Percentiles rank a stretch among this genome's conserved stretches.
phyloP scores from a whole-genome alignment of 2,329 filamentous ascomycete species.

The Septoria petroselini region DNA sequence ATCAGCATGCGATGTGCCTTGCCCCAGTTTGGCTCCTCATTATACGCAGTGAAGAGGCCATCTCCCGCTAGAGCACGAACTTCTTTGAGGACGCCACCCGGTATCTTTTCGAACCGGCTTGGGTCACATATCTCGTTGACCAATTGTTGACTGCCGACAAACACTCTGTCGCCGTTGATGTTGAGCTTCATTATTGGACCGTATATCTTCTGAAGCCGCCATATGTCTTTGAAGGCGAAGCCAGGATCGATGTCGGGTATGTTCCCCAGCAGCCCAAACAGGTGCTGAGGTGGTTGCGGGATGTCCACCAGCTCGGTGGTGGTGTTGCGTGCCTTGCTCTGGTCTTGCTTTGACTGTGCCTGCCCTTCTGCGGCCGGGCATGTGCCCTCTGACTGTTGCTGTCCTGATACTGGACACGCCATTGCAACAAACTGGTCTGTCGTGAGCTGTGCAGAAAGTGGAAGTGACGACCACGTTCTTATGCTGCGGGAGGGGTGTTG shows the following conservation, averaged over 20 bases:
- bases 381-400: no score
- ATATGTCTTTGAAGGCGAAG: constrained; percentile 16
- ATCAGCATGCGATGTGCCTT: constrained; percentile 45
- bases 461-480: no score
- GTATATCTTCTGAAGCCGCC: constrained; percentile 24
- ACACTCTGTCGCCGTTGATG: constrained; percentile 17
- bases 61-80: constrained; percentile 55
- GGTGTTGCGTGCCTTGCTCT: no score
- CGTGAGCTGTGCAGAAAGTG: no score
- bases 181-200: constrained; percentile 26
- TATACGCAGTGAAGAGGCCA: constrained; percentile 43
- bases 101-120: constrained; percentile 55
- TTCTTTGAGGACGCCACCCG: constrained; percentile 52
- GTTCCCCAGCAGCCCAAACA: constrained; percentile 22
- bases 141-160: constrained; percentile 27
- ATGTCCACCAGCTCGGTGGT: constrained; percentile 3
- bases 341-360: no score
- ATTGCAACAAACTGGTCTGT: no score
- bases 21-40: constrained; percentile 42
- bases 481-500: no score
- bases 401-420: no score
- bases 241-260: constrained; percentile 22
- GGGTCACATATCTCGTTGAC: constrained; percentile 43
- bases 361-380: no score
- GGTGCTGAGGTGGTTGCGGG: constrained; percentile 26